A percentile compares a stretch with the other conserved stretches of the same genome.
Conservation (phyloP, 192 early-diverging fungal genomes). For the Entophlyctis helioformis region DNA sequence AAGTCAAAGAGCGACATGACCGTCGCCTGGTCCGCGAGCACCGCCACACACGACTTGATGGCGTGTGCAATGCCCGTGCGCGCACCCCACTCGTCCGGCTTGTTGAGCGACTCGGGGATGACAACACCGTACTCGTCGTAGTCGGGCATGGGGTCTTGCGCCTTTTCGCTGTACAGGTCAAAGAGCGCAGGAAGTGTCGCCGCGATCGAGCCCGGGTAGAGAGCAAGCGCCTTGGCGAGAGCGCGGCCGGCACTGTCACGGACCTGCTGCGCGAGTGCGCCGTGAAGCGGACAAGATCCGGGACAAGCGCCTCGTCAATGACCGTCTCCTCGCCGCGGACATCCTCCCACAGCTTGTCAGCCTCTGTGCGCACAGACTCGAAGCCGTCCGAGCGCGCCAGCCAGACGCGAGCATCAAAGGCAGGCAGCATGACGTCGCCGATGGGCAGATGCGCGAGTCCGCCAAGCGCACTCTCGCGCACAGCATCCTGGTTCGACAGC, state of each 20-base stretch:
- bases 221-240: slow-evolving; percentile 47
- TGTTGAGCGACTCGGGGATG: slow-evolving; percentile 70
- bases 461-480: slow-evolving; percentile 52
- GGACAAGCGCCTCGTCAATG: slow-evolving; percentile 2
- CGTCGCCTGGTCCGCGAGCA: slow-evolving; percentile 31
- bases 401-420: slow-evolving; percentile 62
- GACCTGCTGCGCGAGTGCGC: slow-evolving; percentile 44
- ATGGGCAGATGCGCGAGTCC: slow-evolving; percentile 42
- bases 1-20: slow-evolving; percentile 56
- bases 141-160: slow-evolving; percentile 65
- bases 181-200: slow-evolving; percentile 50
- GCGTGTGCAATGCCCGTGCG: slow-evolving; percentile 75
- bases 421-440: slow-evolving; percentile 24
- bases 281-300: slow-evolving; percentile 11
- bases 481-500: slow-evolving; percentile 48
- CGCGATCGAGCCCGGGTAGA: slow-evolving; percentile 34
- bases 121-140: slow-evolving; percentile 87
- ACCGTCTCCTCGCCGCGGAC: slow-evolving; percentile 9
- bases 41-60: slow-evolving; percentile 53
- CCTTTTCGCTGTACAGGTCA: slow-evolving; percentile 39
- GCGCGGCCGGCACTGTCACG: slow-evolving; percentile 48
- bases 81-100: slow-evolving; percentile 65
- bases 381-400: slow-evolving; percentile 47
- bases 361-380: slow-evolving; percentile 42
- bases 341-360: slow-evolving; percentile 50